Evolutionary conservation across 768 basidiomycete genomes (phyloP), one percentile per base, ranked within the genome.

Genomic region (Stropharia rugosoannulata): DNA sequence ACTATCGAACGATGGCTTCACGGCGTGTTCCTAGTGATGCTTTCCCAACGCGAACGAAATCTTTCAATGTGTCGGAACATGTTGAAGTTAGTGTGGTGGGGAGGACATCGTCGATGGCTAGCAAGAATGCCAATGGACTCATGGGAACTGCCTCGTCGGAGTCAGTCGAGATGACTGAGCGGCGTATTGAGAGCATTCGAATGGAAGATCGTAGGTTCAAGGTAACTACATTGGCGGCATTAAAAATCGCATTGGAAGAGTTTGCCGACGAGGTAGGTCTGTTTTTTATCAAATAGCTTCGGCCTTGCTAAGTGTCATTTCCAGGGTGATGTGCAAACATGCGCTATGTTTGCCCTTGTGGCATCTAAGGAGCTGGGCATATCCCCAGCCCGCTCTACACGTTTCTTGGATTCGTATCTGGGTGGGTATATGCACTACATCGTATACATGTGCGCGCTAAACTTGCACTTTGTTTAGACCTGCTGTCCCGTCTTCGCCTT

Each of bases 301-400:
- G 55, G 37, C 27, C n/a, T 47, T 11, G 39, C n/a, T 18, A 13
- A 54, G 25, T 59, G 12, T 27, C 25, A 61, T 53, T 43, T 18
- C 12, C 55, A 92, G 87, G 91, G 91, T 12, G 86, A 93, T 62
- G 74, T 91, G 1, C 91, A 92, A 63, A 89, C 85, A 77, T 92
- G 90, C 68, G 83, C 89, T 1, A 82, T 89, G 77, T 65, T 93
- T 13, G 75, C 82, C 3, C 63, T 89, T 1, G 71, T 93, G 16
- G 88, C 85, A 6, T 74, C 79, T 0, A 62, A 75, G 42, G 87
- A 91, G 63, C 71, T 94, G 41, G 60, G 64, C 37, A 66, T 90
- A n/a, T 67, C 73, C 0, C 65, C 68, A 18, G 65, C 63, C 44
- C 73, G 85, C 43, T 71, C 72, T 22, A 63, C 74, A 16, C 75